A percentile compares a stretch with the other conserved stretches of the same genome.
Evolutionary conservation across 2,329 filamentous ascomycete genomes (phyloP).

Genomic region (Claviceps fusiformis): DNA sequence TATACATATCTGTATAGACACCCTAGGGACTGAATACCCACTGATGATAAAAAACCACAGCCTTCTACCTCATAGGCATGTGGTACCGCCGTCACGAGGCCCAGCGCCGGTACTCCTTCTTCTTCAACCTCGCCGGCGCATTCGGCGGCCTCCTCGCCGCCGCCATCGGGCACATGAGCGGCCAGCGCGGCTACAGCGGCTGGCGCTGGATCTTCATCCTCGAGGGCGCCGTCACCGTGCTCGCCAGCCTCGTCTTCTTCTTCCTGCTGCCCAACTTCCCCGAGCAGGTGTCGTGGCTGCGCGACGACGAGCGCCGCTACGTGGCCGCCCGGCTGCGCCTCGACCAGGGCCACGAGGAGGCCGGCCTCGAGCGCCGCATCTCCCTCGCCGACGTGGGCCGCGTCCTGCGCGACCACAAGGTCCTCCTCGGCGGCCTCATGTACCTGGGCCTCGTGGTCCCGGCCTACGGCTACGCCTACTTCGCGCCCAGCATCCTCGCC

Average conservation of each 20-base stretch:
- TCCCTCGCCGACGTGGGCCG: constrained; percentile 42
- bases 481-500: constrained; percentile 57
- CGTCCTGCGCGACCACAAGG: constrained; percentile 61
- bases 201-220: constrained; percentile 58
- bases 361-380: constrained; percentile 48
- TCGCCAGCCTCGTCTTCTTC: constrained; percentile 40
- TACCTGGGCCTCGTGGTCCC: constrained; percentile 70
- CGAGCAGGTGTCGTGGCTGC: constrained; percentile 60
- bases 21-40: background rate
- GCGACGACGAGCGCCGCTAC: constrained; percentile 52
- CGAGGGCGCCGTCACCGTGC: constrained; percentile 39
- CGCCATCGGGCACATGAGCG: constrained; percentile 70
- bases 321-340: constrained; percentile 51
- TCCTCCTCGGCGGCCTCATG: constrained; percentile 65
- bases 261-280: constrained; percentile 54
- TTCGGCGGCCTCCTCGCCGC: constrained; percentile 79
- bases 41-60: constrained; percentile 6
- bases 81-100: constrained; percentile 84
- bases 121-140: constrained; percentile 74
- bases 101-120: constrained; percentile 85
- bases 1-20: background rate
- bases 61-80: constrained; percentile 65
- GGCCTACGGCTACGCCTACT: constrained; percentile 67
- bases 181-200: constrained; percentile 38
- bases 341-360: constrained; percentile 51